Evolutionary conservation across 805 yeast genomes (phyloP), one percentile per base, ranked within the genome.

Genomic region (Candida easanensis): DNA sequence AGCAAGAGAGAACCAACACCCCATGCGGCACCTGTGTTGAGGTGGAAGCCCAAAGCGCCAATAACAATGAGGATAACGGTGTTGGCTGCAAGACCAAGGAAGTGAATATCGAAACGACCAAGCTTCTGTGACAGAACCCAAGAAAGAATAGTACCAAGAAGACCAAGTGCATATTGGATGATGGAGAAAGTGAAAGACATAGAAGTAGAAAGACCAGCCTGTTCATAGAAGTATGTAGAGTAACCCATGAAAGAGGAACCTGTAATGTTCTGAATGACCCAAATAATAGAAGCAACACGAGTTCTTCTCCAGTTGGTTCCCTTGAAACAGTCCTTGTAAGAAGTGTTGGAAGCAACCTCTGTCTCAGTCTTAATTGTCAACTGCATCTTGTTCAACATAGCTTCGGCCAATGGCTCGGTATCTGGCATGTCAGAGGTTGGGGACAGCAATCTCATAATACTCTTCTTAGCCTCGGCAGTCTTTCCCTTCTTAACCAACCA

Each of bases 151-250:
- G 63, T 60, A n/a, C 70, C 69, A 9, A 46, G 13, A 3, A 66
- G 47, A 11, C 71, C 65, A 15, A 67, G 45, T 5, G 57, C 54
- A 42, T 65, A 65, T 30, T 63, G 64, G 33, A 66, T 68, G 41
- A 61, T 55, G 19, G 59, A 68, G 36, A 70, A 70, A 5, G 53
- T 53, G 61, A 71, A 76, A 3, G 78, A 61, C 62, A 66, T 68
- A 20, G 65, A 48, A 3, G 63, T 55, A 10, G 66, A 56, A 52
- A 71, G 63, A 37, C 81, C 81, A 28, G 80, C 77, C 47, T 73
- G 72, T 32, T 60, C 51, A 50, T 69, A 75, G 57, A 73, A 74
- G 50, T 73, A 75, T 4, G 80, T 70, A 6, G 79, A 63, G 56
- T 70, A 75, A 60, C 69, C 65, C 46, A 57, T 53, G 53, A 72